A percentile compares a stretch with the other conserved stretches of the same genome.
These are phyloP conservation scores for Stachybotrys chlorohalonatus DNA, from an alignment of 2,329 filamentous ascomycete genomes.

Conservation along the genomic window DNA sequence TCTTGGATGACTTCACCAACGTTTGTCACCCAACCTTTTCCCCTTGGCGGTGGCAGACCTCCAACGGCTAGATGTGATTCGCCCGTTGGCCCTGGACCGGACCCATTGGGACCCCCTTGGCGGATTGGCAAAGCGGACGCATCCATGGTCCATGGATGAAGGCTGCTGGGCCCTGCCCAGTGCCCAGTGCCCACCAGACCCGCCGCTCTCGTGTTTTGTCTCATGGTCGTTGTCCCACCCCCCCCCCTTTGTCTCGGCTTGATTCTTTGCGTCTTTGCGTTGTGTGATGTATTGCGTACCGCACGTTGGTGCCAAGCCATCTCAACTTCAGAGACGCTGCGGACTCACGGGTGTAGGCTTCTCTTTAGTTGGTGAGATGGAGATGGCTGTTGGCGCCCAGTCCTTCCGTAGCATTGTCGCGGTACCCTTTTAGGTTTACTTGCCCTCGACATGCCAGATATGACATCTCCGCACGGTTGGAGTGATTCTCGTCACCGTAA, in stretches of 20 bases:
- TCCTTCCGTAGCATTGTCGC: no score
- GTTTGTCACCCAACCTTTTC: background rate
- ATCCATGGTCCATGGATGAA: background rate
- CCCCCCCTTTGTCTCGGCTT: background rate
- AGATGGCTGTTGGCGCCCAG: no score
- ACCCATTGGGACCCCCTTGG: background rate
- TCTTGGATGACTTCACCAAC: background rate
- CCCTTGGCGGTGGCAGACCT: background rate
- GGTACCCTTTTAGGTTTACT: no score
- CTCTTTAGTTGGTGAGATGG: no score
- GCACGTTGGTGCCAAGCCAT: background rate
- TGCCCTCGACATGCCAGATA: no score
- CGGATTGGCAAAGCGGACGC: no score
- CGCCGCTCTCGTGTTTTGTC: background rate
- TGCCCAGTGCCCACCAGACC: background rate
- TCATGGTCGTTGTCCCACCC: background rate
- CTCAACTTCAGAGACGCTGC: no score
- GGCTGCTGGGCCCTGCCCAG: background rate
- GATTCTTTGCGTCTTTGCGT: background rate
- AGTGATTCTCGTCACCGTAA: no score
- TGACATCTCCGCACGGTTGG: no score
- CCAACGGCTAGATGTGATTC: background rate
- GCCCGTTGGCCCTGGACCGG: background rate
- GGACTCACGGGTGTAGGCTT: no score
- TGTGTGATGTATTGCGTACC: background rate